A percentile compares a stretch with the other conserved stretches of the same genome.
These are phyloP conservation scores for Platanthera guangdongensis DNA, from an alignment of 106 monocot species.

Conservation along the genomic window DNA sequence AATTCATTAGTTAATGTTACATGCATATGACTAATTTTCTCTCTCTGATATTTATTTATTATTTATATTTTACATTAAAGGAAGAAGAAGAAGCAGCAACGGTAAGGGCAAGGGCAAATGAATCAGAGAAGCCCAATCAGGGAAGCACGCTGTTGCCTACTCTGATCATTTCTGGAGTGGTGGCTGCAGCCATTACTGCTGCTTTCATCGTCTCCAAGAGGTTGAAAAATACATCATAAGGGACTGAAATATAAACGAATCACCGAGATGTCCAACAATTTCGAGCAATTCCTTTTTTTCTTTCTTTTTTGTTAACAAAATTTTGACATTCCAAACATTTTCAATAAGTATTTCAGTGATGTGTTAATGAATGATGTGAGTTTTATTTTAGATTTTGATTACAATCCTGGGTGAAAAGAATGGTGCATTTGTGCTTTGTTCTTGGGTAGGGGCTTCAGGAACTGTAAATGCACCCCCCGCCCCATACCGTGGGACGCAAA, in stretches of 20 bases:
- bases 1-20: too few species aligned
- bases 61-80: neutral
- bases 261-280: neutral
- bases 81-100: neutral
- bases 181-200: neutral
- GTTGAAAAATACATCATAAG: conserved; percentile 2
- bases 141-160: neutral
- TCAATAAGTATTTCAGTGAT: neutral
- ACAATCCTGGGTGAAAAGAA: neutral
- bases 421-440: neutral
- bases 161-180: conserved; percentile 1
- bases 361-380: neutral
- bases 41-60: neutral
- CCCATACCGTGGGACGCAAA: too few species aligned
- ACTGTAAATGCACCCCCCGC: too few species aligned
- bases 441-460: too few species aligned
- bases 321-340: neutral
- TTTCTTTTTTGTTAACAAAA: neutral
- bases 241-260: neutral
- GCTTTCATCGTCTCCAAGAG: conserved; percentile 7
- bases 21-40: neutral
- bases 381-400: neutral
- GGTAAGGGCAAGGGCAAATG: neutral
- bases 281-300: neutral
- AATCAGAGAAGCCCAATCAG: neutral